Evolutionary conservation across 1,284 basidiomycete genomes (phyloP).

Genomic region (Papiliotrema nemorosa): DNA sequence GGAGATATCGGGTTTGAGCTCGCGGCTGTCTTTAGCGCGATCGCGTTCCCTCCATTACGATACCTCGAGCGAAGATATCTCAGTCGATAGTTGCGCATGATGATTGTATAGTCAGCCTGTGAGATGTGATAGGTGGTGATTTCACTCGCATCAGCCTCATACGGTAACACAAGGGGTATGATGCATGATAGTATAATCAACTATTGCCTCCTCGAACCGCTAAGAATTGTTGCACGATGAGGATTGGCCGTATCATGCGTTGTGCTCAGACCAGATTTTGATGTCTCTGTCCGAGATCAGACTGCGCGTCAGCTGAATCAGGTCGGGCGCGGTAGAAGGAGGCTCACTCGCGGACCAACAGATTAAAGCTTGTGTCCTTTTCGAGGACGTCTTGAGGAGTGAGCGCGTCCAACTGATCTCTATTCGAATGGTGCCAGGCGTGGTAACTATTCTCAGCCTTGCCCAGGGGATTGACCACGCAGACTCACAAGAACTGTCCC

Average conservation of each 20-base stretch:
- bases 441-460: background rate
- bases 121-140: too few species aligned
- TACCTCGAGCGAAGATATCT: constrained; percentile 31
- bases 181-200: too few species aligned
- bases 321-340: background rate
- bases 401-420: background rate
- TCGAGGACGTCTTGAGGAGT: background rate
- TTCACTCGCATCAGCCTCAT: too few species aligned
- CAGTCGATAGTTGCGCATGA: too few species aligned
- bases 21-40: constrained; percentile 31
- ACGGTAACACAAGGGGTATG: too few species aligned
- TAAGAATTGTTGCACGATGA: too few species aligned
- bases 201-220: too few species aligned
- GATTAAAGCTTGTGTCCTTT: background rate
- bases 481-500: background rate
- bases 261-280: too few species aligned
- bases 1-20: constrained; percentile 43
- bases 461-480: background rate
- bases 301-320: too few species aligned
- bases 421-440: background rate
- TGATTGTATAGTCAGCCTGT: too few species aligned
- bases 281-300: too few species aligned
- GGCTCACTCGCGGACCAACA: background rate
- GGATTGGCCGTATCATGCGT: too few species aligned
- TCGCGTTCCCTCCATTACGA: constrained; percentile 40